phyloP scores from a whole-genome alignment of 441 rosid genomes.

The Sinapis alba region DNA sequence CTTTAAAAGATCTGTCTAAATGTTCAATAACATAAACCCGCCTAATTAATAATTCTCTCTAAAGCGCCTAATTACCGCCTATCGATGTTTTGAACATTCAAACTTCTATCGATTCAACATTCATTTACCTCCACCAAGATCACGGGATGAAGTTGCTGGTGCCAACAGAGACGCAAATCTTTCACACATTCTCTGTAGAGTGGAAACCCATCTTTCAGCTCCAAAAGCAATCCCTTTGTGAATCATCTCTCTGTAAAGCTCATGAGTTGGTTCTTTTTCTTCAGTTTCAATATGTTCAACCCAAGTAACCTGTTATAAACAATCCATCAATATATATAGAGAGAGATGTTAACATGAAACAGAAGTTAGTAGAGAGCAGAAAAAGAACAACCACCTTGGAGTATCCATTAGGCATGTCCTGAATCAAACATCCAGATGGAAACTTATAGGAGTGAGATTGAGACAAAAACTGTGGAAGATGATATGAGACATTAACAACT shows the following conservation, averaged over 20 bases:
- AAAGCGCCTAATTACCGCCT: neutral
- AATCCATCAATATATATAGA: neutral
- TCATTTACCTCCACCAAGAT: constrained; percentile 76
- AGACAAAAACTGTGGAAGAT: constrained; percentile 70
- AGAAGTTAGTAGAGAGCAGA: neutral
- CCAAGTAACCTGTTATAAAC: constrained; percentile 78
- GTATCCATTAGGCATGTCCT: constrained; percentile 95
- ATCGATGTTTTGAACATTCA: neutral
- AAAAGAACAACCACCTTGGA: constrained; percentile 60
- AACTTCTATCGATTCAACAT: neutral
- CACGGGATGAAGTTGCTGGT: constrained; percentile 64
- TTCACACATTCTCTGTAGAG: constrained; percentile 86
- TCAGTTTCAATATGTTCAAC: constrained; percentile 87
- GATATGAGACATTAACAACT: constrained; percentile 80
- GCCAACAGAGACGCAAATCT: constrained; percentile 79
- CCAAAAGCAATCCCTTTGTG: constrained; percentile 82
- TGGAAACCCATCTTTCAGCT: constrained; percentile 83
- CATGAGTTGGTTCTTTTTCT: constrained; percentile 63
- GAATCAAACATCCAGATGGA: constrained; percentile 98
- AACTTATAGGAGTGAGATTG: constrained; percentile 61
- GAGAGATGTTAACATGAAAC: constrained; percentile 7
- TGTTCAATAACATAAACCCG: too few relatives aligned
- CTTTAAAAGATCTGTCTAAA: too few relatives aligned
- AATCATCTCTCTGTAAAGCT: constrained; percentile 65
- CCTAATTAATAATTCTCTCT: neutral